Base-by-base conservation (phyloP, 495 filamentous ascomycete species). In the Talaromyces thailandensis region DNA sequence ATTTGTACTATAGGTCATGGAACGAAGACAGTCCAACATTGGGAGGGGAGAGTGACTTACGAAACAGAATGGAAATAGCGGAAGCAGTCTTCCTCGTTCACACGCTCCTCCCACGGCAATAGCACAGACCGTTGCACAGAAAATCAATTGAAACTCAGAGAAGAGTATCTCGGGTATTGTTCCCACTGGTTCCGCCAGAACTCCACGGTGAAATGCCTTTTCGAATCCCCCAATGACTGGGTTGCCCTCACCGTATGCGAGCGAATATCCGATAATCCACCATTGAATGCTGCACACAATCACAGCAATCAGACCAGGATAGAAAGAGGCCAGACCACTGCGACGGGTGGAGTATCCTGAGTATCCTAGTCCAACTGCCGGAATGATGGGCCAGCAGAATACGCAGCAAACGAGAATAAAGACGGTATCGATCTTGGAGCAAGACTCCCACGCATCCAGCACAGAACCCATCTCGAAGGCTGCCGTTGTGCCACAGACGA, bases 91-190 rank as follows among this genome's bases (percentile, higher is more conserved):
- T 21, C 79, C 79, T n/a, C 77, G 68, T 61, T 82, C 80, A 63
- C 80, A 79, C 53, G 75, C 69, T 16, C 77, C 79, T 8, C 79
- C 75, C 40, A 81, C 72, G 8, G 78, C 67, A 50, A 75, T 73
- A 14, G 68, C 72, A 57, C 77, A 77, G 1, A 81, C 80, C 29
- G 75, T 77, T 25, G 77, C 78, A 65, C 75, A 76, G 69, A 82
- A 84, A 37, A 82, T 73, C 60, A 79, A 71, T 68, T 83, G 81
- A 64, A 81, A 83, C 40, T 82, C 67, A 21, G 76, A 76, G 68
- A 81, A 82, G 8, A 82, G 68, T 37, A 83, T 75, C 57, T 81
- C 81, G 2, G 81, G 81, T 18, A 81, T 76, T 0, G 72, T 68
- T 8, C 74, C 75, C 5, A 80, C 66, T 2, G 77, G 76, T 12